These are phyloP conservation scores for Pythium guiyangense DNA, from an alignment of 352 stramenopile genomes.

Conservation along the genomic window DNA sequence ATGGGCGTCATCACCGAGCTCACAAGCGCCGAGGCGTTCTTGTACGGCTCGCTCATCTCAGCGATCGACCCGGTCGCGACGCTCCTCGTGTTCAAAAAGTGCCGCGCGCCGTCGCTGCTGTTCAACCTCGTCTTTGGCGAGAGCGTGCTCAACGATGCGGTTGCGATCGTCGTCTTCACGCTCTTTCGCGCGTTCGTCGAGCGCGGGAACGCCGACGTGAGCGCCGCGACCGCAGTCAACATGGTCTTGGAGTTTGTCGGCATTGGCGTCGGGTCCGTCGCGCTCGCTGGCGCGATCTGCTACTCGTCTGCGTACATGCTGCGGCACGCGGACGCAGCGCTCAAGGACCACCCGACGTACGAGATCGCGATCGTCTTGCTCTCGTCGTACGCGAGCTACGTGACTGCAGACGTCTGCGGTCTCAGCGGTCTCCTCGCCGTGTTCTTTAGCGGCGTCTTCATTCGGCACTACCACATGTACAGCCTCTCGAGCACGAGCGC, in stretches of 20 bases:
- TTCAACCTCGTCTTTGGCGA: constrained; percentile 90
- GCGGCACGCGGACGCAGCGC: constrained; percentile 6
- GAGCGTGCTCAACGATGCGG: constrained; percentile 62
- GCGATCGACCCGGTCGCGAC: constrained; percentile 84
- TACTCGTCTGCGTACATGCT: constrained; percentile 38
- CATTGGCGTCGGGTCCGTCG: constrained; percentile 44
- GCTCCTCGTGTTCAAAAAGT: constrained; percentile 72
- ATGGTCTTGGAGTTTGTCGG: constrained; percentile 28
- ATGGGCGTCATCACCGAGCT: constrained; percentile 33
- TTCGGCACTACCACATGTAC: constrained; percentile 48
- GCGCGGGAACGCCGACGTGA: constrained; percentile 16
- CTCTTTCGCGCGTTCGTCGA: constrained; percentile 47
- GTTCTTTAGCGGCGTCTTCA: constrained; percentile 70
- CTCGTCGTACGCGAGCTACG: constrained; percentile 36
- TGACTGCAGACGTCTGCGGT: constrained; percentile 28
- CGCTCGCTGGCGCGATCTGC: constrained; percentile 39
- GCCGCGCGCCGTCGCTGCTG: constrained; percentile 38
- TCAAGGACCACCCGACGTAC: constrained; percentile 40
- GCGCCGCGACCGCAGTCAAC: background rate
- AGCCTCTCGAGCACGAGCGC: constrained; percentile 36
- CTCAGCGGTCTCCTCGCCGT: constrained; percentile 81
- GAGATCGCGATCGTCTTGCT: constrained; percentile 63
- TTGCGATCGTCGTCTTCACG: constrained; percentile 75
- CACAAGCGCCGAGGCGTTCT: constrained; percentile 54
- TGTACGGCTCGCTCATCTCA: constrained; percentile 77